These are phyloP conservation scores for Golubevia pallescens DNA, from an alignment of 1,284 basidiomycete genomes.

Conservation along the genomic window DNA sequence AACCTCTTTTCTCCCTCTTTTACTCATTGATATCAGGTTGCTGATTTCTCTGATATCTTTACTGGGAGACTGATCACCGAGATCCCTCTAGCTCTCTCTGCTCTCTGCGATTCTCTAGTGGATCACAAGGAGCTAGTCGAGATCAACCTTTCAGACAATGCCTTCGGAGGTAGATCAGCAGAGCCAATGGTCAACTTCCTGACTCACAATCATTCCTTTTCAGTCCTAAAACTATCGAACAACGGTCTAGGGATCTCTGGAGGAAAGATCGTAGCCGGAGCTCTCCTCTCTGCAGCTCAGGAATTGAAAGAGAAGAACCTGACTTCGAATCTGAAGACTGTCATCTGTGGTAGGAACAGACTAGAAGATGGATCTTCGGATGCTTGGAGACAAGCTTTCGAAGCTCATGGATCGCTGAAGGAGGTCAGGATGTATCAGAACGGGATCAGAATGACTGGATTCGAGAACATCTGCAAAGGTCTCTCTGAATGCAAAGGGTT, in stretches of 20 bases:
- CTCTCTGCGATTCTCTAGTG: conserved; percentile 85
- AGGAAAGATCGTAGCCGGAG: conserved; percentile 83
- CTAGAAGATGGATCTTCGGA: conserved; percentile 87
- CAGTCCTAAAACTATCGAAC: conserved; percentile 87
- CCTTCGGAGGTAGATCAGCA: conserved; percentile 92
- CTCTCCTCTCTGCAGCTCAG: conserved; percentile 78
- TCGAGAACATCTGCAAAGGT: conserved; percentile 80
- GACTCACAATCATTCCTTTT: conserved; percentile 46
- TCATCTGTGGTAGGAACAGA: conserved; percentile 93
- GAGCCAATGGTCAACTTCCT: conserved; percentile 88
- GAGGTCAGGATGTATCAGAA: conserved; percentile 96
- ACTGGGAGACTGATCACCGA: conserved; percentile 94
- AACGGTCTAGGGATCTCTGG: conserved; percentile 95
- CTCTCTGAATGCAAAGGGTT: conserved; percentile 75
- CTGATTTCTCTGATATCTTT: conserved; percentile 79
- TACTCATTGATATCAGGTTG: too few relatives aligned
- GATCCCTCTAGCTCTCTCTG: conserved; percentile 86
- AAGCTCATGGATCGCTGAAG: conserved; percentile 76
- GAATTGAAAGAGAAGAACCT: conserved; percentile 74
- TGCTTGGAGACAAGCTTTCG: conserved; percentile 86
- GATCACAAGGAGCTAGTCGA: conserved; percentile 81
- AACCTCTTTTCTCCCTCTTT: too few relatives aligned
- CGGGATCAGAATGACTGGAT: conserved; percentile 92
- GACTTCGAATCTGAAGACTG: conserved; percentile 75
- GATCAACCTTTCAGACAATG: conserved; percentile 92